A percentile compares a stretch with the other conserved stretches of the same genome.
Evolutionary conservation across 75 land plant species (phyloP).

Genomic region (Pinus tabuliformis): DNA sequence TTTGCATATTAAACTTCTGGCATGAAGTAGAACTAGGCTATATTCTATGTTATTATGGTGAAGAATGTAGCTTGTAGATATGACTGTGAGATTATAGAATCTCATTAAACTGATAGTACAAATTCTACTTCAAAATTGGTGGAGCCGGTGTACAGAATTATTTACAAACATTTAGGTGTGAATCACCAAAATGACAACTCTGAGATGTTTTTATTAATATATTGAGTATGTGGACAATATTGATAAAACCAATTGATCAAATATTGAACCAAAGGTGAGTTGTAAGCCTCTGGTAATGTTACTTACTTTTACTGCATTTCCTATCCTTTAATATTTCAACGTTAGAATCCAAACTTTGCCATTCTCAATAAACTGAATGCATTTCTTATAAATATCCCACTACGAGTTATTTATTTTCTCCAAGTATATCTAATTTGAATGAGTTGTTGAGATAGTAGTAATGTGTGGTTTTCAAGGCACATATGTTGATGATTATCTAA

Average conservation of each 20-base stretch:
- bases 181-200: not conserved
- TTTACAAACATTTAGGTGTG: constrained; percentile 30
- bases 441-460: not conserved
- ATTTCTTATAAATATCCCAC: not conserved
- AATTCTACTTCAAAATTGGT: constrained; percentile 78
- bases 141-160: constrained; percentile 41
- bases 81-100: constrained; percentile 70
- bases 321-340: not conserved
- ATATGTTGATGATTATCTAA: not conserved
- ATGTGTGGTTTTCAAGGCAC: not conserved
- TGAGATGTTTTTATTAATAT: too few relatives aligned
- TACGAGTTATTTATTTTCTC: not conserved
- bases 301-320: not conserved
- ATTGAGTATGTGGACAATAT: too few relatives aligned
- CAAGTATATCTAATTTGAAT: not conserved
- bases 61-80: constrained; percentile 79
- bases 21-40: constrained; percentile 86
- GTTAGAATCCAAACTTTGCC: not conserved
- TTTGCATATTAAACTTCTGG: constrained; percentile 81
- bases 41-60: constrained; percentile 88
- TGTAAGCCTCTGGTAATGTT: not conserved
- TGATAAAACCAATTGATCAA: too few relatives aligned
- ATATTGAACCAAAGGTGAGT: not conserved
- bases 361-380: not conserved
- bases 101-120: constrained; percentile 67